Evolutionary conservation across 441 rosid species (phyloP).

Genomic region (Syzygium malaccense): DNA sequence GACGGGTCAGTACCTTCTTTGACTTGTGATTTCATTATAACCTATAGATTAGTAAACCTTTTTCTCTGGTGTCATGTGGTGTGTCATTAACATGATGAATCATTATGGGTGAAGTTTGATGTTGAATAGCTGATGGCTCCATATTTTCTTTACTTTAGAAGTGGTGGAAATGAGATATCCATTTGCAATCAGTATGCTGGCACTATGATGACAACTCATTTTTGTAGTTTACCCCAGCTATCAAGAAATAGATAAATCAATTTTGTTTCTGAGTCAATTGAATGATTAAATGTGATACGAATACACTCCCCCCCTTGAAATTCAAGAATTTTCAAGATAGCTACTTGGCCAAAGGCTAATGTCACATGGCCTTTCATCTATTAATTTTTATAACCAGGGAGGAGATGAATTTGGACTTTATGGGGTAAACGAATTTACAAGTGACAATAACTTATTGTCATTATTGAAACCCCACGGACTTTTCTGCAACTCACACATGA

Average conservation of each 20-base stretch:
- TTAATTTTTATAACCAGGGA: not conserved
- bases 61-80: not conserved
- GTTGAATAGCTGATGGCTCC: not conserved
- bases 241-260: not conserved
- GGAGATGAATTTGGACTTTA: not conserved
- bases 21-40: not conserved
- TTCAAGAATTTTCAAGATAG: not conserved
- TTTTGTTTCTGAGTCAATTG: not conserved
- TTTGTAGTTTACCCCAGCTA: not conserved
- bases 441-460: not conserved
- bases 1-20: conserved; percentile 51
- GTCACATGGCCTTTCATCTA: not conserved
- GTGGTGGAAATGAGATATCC: not conserved
- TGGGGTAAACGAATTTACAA: not conserved
- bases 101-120: not conserved
- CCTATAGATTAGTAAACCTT: not conserved
- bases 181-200: not conserved
- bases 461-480: not conserved
- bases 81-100: not conserved
- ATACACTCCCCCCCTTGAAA: not conserved
- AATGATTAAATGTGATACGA: not conserved
- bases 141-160: not conserved
- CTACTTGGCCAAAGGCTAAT: not conserved
- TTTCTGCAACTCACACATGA: not conserved
- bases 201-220: not conserved